Conservation (phyloP, 106 monocot species). For the Dendrobium officinale region DNA sequence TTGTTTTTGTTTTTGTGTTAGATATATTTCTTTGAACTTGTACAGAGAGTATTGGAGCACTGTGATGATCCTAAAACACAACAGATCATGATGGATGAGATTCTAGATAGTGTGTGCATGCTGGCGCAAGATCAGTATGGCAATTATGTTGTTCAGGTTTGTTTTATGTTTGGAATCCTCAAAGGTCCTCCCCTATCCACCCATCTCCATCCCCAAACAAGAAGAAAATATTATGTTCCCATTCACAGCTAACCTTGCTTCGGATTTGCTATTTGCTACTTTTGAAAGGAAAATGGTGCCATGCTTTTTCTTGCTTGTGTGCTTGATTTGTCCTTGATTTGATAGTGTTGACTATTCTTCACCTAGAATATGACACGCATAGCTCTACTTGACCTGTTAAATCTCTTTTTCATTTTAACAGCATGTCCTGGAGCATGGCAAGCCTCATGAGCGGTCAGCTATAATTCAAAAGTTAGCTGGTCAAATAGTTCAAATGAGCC, state of each 20-base stretch:
- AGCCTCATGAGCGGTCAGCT: constrained; percentile 45
- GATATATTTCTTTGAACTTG: background rate
- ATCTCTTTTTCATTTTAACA: constrained; percentile 11
- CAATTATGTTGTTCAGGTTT: constrained; percentile 75
- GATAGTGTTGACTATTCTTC: background rate
- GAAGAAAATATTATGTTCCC: background rate
- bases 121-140: constrained; percentile 72
- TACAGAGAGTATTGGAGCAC: constrained; percentile 69
- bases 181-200: background rate
- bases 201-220: no score
- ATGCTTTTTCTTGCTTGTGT: background rate
- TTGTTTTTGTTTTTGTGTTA: background rate
- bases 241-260: background rate
- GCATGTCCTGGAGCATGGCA: constrained; percentile 62
- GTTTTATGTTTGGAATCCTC: constrained; percentile 2
- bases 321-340: background rate
- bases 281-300: background rate
- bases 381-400: background rate
- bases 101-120: constrained; percentile 33
- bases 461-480: constrained; percentile 50
- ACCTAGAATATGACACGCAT: background rate
- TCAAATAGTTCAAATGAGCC: constrained; percentile 61
- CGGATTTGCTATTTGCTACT: background rate
- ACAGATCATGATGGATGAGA: constrained; percentile 58
- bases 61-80: constrained; percentile 54